Conservation (phyloP, 495 filamentous ascomycete genomes). For the Elaphomyces granulatus region DNA sequence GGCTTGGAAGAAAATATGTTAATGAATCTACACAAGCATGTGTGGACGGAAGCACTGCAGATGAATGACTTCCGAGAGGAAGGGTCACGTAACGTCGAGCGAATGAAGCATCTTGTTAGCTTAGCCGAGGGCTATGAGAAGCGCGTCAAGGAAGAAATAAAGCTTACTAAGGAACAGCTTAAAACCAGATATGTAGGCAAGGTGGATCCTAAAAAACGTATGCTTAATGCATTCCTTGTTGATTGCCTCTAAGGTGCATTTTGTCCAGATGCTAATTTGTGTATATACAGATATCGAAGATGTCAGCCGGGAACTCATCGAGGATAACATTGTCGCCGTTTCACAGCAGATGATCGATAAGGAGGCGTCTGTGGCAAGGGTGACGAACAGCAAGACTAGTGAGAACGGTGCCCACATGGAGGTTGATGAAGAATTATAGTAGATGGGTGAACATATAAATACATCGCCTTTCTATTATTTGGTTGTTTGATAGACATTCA, state of each 20-base stretch:
- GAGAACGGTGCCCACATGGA: slow-evolving; percentile 44
- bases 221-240: too few species aligned
- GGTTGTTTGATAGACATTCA: too few species aligned
- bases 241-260: too few species aligned
- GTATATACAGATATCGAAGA: slow-evolving; percentile 70
- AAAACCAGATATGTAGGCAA: slow-evolving; percentile 99
- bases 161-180: slow-evolving; percentile 90
- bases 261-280: slow-evolving; percentile 12
- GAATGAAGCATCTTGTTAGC: slow-evolving; percentile 71
- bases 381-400: slow-evolving; percentile 34
- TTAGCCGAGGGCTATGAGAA: slow-evolving; percentile 96
- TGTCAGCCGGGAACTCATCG: slow-evolving; percentile 87
- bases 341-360: slow-evolving; percentile 99
- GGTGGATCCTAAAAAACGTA: slow-evolving; percentile 96
- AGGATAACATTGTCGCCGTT: slow-evolving; percentile 96
- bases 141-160: slow-evolving; percentile 94
- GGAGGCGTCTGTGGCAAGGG: slow-evolving; percentile 61
- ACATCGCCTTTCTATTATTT: too few species aligned
- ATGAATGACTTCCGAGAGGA: slow-evolving; percentile 94
- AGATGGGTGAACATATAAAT: too few species aligned
- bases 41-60: slow-evolving; percentile 93
- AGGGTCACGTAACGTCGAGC: slow-evolving; percentile 66
- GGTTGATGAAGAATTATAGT: slow-evolving; percentile 44
- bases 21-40: slow-evolving; percentile 98
- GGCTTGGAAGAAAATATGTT: slow-evolving; percentile 98